Percentiles rank a stretch among this genome's conserved stretches.
phyloP scores from a whole-genome alignment of 1,284 basidiomycete genomes.

The Ganoderma meredithae region DNA sequence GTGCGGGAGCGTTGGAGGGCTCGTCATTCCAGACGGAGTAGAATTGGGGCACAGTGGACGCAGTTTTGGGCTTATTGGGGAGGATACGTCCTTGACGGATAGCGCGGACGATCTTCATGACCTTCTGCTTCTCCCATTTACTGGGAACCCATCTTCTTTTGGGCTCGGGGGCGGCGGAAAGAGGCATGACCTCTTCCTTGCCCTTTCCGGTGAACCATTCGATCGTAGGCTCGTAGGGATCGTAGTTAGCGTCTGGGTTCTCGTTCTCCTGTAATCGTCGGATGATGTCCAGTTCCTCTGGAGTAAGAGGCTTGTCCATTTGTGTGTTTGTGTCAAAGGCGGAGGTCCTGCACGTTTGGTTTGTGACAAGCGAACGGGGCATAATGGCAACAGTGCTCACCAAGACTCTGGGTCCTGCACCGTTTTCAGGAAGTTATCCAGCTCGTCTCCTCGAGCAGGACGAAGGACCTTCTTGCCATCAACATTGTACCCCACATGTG shows the following conservation, averaged over 20 bases:
- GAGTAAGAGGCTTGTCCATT: conserved; percentile 85
- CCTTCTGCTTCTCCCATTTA: conserved; percentile 99
- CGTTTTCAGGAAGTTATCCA: conserved; percentile 96
- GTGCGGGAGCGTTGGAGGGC: conserved; percentile 72
- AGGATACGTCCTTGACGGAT: conserved; percentile 96
- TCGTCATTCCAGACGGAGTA: conserved; percentile 91
- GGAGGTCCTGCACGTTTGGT: conserved; percentile 69
- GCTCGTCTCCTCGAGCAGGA: conserved; percentile 94
- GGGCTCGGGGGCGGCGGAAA: conserved; percentile 92
- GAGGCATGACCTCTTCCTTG: conserved; percentile 92
- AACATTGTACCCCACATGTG: conserved; percentile 98
- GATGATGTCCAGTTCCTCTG: conserved; percentile 96
- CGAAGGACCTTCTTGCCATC: conserved; percentile 94
- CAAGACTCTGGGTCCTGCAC: conserved; percentile 93
- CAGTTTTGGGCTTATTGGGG: conserved; percentile 85
- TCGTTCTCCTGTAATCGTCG: conserved; percentile 89
- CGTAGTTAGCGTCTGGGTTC: conserved; percentile 89
- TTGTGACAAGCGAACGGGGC: neutral
- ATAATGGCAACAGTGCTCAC: conserved; percentile 47
- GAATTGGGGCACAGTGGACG: conserved; percentile 77
- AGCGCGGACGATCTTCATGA: conserved; percentile 99
- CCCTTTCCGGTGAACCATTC: conserved; percentile 99
- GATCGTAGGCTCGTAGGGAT: conserved; percentile 92
- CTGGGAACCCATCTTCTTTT: conserved; percentile 97
- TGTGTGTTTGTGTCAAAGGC: conserved; percentile 93